Conservation (phyloP, 139 green algal genomes). For the Closterium sp. region DNA sequence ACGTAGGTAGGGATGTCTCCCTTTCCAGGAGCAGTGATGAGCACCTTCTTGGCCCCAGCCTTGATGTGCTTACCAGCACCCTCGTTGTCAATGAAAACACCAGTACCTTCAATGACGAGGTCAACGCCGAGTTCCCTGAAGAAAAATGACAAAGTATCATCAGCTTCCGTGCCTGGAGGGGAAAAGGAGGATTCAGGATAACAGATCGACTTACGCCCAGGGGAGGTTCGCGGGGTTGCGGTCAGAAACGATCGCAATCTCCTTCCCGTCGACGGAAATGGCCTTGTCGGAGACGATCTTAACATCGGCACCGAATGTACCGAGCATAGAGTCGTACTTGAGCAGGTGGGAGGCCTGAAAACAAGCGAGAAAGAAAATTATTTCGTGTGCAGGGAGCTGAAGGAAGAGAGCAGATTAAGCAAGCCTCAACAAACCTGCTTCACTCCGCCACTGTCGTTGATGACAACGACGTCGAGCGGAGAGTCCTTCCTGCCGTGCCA, state of each 20-base stretch:
- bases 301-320: slow-evolving; percentile 64
- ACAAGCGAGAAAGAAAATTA: not conserved
- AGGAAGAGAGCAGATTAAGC: not conserved
- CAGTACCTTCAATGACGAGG: slow-evolving; percentile 65
- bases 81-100: slow-evolving; percentile 63
- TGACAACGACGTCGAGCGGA: slow-evolving; percentile 66
- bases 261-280: slow-evolving; percentile 63
- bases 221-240: slow-evolving; percentile 61
- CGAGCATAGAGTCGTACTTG: slow-evolving; percentile 67
- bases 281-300: slow-evolving; percentile 55
- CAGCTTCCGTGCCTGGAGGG: not conserved
- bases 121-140: slow-evolving; percentile 52
- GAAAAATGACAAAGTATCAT: not conserved
- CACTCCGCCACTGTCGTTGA: slow-evolving; percentile 65
- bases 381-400: not conserved
- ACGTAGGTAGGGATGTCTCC: slow-evolving; percentile 67
- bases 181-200: not conserved
- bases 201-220: slow-evolving; percentile 52
- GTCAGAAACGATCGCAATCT: slow-evolving; percentile 60
- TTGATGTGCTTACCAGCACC: slow-evolving; percentile 62
- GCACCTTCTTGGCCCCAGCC: slow-evolving; percentile 64
- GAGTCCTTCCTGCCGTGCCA: slow-evolving; percentile 63
- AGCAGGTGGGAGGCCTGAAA: slow-evolving; percentile 48
- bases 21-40: slow-evolving; percentile 67
- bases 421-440: slow-evolving; percentile 43